Conservation (phyloP, 371 early-diverging fungal genomes). For the Mortierella sp. region DNA sequence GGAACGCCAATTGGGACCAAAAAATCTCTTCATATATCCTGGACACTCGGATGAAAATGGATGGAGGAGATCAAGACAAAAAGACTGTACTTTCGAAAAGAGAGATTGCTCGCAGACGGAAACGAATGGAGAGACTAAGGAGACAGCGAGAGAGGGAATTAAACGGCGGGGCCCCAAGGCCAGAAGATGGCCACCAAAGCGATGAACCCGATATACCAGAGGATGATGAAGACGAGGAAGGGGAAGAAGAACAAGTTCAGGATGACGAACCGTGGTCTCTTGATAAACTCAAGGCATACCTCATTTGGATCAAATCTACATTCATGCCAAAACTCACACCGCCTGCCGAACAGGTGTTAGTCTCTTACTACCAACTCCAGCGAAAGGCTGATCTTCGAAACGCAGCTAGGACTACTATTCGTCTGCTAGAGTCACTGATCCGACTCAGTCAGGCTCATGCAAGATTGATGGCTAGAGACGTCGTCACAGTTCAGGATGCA, state of each 20-base stretch:
- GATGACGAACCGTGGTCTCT: slow-evolving; percentile 59
- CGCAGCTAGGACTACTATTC: slow-evolving; percentile 81
- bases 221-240: slow-evolving; percentile 3
- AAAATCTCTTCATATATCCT: slow-evolving; percentile 67
- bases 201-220: slow-evolving; percentile 1
- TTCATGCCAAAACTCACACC: slow-evolving; percentile 67
- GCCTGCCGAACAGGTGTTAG: slow-evolving; percentile 70
- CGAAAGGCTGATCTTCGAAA: slow-evolving; percentile 72
- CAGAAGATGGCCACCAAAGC: neutral
- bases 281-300: slow-evolving; percentile 72
- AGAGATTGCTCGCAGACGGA: slow-evolving; percentile 29
- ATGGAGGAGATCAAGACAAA: slow-evolving; percentile 7
- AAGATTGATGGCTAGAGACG: slow-evolving; percentile 67
- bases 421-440: slow-evolving; percentile 87
- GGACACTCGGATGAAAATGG: slow-evolving; percentile 38
- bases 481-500: slow-evolving; percentile 72
- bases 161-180: slow-evolving; percentile 9
- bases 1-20: slow-evolving; percentile 74
- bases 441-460: slow-evolving; percentile 91
- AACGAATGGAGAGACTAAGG: slow-evolving; percentile 14
- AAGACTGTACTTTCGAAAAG: slow-evolving; percentile 13
- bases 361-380: slow-evolving; percentile 77
- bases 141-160: slow-evolving; percentile 16
- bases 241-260: neutral
- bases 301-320: slow-evolving; percentile 63